Evolutionary conservation across 140 eudicot species (phyloP).

Genomic region (Cichorium intybus): DNA sequence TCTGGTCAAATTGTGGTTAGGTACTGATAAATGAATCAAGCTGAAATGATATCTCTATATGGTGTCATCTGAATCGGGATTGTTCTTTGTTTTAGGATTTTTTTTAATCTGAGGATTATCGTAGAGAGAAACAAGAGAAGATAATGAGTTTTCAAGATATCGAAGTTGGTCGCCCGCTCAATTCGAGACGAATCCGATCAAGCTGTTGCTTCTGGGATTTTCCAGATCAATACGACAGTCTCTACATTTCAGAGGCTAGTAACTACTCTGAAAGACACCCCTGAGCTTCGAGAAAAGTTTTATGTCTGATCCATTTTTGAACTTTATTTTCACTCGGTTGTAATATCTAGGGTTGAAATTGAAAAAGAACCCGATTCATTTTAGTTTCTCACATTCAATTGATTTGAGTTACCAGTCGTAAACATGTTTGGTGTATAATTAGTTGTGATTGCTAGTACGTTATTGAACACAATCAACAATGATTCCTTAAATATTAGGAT

Average conservation of each 20-base stretch:
- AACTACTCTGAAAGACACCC: constrained; percentile 80
- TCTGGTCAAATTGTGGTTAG: too few relatives aligned
- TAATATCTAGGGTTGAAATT: constrained; percentile 22
- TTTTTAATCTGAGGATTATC: too few relatives aligned
- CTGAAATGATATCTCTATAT: too few relatives aligned
- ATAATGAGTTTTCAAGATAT: constrained; percentile 47
- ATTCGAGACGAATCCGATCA: constrained; percentile 63
- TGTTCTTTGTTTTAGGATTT: too few relatives aligned
- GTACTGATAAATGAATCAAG: too few relatives aligned
- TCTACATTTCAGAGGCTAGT: constrained; percentile 82
- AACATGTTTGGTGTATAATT: neutral
- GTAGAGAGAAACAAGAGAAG: too few relatives aligned
- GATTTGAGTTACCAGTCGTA: neutral
- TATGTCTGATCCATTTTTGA: constrained; percentile 16
- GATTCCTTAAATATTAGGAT: neutral
- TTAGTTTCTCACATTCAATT: neutral
- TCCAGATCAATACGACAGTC: constrained; percentile 88
- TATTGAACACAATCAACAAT: neutral
- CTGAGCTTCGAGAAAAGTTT: constrained; percentile 90
- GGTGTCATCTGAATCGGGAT: too few relatives aligned
- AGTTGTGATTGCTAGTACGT: neutral
- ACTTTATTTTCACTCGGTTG: constrained; percentile 6
- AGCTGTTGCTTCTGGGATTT: constrained; percentile 86
- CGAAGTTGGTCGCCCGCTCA: constrained; percentile 39
- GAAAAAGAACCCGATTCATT: neutral